Base-by-base conservation (phyloP, 768 basidiomycete genomes). In the Xerocomus brunneocitrinus region DNA sequence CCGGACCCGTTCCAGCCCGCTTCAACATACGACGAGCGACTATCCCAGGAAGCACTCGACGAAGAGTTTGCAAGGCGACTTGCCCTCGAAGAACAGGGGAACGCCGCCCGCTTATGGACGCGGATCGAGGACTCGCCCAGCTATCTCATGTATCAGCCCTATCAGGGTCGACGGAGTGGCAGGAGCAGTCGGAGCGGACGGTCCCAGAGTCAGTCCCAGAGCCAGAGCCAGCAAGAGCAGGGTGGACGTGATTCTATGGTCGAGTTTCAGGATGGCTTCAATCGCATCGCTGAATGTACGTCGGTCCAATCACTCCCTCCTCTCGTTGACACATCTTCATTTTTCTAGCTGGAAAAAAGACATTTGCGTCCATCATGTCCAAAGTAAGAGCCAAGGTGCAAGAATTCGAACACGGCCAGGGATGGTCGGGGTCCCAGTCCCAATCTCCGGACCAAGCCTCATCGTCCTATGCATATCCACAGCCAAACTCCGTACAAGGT, bases 351-450 rank as follows among this genome's bases (percentile, higher is more conserved):
- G 89, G 90, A 4, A 91, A 88, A 73, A 87, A 84, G 70, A 91
- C 89, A 0, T 80, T 92, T 67, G 83, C 78, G 44, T 78, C 73
- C 8, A 66, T 92, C 27, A 76, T 91, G 38, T 82, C 81, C 32
- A 91, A 87, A 66, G 87, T 91, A 44, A 91, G 83, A 64, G 83
- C 88, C 5, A 92, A 91, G 78, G 82, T 91, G 54, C 85, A 87
- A 62, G 91, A 91, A 61, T 83, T 82, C 56, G 89, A 91, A 36
- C 81, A 83, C 61, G 64, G 65, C 14, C 61, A 67, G 42, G 61
- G 64, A 27, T 38, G 58, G 50, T 51, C 57, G 7, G 54, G 62
- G 25, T 44, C 58, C 9, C 59, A 63, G 54, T 50, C 34, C 14
- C 28, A 34, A 5, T 40, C 45, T 34, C 41, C 53, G 3, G 27